Evolutionary conservation across 225 moss, liverwort and hornwort species (phyloP).

Genomic region (Rhytidiadelphus loreus): DNA sequence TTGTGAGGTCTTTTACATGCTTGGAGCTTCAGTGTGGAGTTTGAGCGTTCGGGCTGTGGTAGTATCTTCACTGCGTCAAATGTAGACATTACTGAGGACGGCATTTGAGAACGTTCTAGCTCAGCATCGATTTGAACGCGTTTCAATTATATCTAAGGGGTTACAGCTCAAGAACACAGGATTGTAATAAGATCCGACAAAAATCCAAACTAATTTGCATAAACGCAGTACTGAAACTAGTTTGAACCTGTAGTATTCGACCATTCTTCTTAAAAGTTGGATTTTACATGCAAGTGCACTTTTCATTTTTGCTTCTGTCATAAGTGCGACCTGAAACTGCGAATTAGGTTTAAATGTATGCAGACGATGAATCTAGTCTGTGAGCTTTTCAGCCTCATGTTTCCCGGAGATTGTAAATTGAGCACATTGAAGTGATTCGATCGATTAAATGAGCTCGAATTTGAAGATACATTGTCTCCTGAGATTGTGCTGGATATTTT

Average conservation of each 20-base stretch:
- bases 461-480: not conserved
- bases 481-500: not conserved
- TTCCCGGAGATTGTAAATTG: not conserved
- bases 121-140: not conserved
- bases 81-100: not conserved
- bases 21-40: not conserved
- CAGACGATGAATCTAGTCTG: not conserved
- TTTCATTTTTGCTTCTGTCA: not conserved
- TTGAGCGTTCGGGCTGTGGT: not conserved
- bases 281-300: not conserved
- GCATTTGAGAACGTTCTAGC: not conserved
- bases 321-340: not conserved
- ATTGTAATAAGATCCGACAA: not conserved
- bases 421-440: not conserved
- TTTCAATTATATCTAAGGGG: not conserved
- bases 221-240: too few species aligned
- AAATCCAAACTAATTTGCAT: not conserved
- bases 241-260: not conserved
- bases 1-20: not conserved
- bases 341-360: not conserved
- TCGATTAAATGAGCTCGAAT: not conserved
- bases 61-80: not conserved
- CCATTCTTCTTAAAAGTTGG: not conserved
- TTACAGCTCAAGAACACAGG: not conserved
- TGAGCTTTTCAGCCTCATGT: not conserved